These are phyloP conservation scores for Fusarium sp. DNA, from an alignment of 2,329 filamentous ascomycete genomes.

Conservation along the genomic window DNA sequence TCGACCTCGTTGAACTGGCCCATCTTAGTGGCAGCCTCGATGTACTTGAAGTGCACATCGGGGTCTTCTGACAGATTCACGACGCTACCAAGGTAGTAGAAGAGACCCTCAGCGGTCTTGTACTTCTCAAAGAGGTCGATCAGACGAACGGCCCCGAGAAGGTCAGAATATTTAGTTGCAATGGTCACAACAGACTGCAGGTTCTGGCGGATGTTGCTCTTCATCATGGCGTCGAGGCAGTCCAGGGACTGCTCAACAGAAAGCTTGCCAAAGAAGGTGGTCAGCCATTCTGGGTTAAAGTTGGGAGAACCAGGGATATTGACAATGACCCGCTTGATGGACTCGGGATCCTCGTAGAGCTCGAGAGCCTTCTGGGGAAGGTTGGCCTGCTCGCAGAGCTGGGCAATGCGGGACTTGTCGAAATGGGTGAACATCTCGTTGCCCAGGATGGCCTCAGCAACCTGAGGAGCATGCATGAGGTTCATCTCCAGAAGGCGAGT, in stretches of 20 bases:
- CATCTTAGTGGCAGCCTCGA: conserved; percentile 95
- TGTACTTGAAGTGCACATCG: conserved; percentile 99
- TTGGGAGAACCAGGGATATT: conserved; percentile 86
- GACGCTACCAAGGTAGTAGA: conserved; percentile 98
- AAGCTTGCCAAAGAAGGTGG: conserved; percentile 91
- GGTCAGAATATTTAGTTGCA: conserved; percentile 96
- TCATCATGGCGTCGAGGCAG: conserved; percentile 95
- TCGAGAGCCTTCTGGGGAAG: conserved; percentile 89
- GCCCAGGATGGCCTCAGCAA: conserved; percentile 95
- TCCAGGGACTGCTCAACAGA: conserved; percentile 96
- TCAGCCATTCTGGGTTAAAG: conserved; percentile 90
- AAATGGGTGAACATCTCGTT: conserved; percentile 99
- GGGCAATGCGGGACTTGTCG: conserved; percentile 88
- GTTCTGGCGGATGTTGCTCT: conserved; percentile 96
- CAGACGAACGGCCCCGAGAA: conserved; percentile 86
- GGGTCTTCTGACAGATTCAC: conserved; percentile 96
- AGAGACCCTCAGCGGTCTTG: conserved; percentile 95
- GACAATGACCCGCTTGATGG: conserved; percentile 89
- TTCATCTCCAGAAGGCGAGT: conserved; percentile 99
- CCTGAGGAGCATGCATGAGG: conserved; percentile 93
- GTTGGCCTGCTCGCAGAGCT: conserved; percentile 92
- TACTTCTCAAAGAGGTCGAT: conserved; percentile 98
- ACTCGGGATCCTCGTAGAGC: conserved; percentile 90
- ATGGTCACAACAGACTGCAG: conserved; percentile 94
- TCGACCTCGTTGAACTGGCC: conserved; percentile 95